Base-by-base conservation (phyloP, 352 stramenopile species). In the Globisporangium okanoganense region DNA sequence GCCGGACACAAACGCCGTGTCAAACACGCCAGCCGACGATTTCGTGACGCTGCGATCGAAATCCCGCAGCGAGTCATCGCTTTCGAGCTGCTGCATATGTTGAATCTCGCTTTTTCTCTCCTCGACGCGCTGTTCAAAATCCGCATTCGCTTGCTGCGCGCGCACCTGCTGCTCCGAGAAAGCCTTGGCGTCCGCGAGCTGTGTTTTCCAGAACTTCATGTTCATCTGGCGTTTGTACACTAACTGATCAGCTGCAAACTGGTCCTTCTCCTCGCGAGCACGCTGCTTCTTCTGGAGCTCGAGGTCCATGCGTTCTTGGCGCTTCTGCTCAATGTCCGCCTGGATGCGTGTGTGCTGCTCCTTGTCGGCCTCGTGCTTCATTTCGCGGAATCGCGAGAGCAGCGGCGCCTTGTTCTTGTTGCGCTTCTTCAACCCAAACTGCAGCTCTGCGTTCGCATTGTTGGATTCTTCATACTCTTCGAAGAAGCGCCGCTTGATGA, bases 201-300 rank as follows among this genome's bases (percentile, higher is more conserved):
- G 79, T 56, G 87, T 87, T 56, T 85, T 64, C 84, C 84, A 93
- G 52, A 88, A 92, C 18, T 71, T 76, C 51, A 80, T 68, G 49
- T 83, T 91, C 61, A 78, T 73, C n/a, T 79, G 65, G 7, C 84
- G 70, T 3, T 72, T 70, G 35, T 79, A 67, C 0, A 66, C 55
- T 0, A 69, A 55, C n/a, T 79, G 67, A 0, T 69, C 36, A 2
- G 73, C 71, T 10, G 44, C 58, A 25, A 64, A 59, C 12, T 66
- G 48, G 50, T 72, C 65, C 0, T 68, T 51, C 3, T 66, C 62
- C 0, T 61, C 60, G 1, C 58, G 50, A 1, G 55, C 31, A 1
- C 57, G 67, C 22, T 78, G 71, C 22, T 88, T 83, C 35, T 77
- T 65, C 9, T 69, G 61, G 4, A 75, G 65, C 40, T 72, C 59